Evolutionary conservation across 495 filamentous ascomycete genomes (phyloP), one percentile per base, ranked within the genome.

Genomic region (Cercophora newfieldiana): DNA sequence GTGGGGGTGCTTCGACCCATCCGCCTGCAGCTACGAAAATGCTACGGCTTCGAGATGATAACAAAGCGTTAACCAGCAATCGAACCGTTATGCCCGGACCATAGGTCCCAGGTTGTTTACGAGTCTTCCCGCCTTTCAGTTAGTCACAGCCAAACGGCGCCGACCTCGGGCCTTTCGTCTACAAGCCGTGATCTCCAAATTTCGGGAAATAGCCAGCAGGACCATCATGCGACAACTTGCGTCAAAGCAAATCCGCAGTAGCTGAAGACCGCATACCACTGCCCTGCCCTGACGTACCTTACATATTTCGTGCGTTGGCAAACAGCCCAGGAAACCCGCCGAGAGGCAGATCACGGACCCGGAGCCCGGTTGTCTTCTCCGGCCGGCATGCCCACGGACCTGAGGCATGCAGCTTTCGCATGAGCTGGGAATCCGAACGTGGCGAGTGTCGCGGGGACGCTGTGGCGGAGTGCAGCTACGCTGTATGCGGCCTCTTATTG

Each of bases 391-490:
- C 30, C 30, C 30, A 33, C 30, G 30, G 30, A 33, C 30, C 5
- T 33, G 30, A 33, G 30, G 37, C 37, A 44, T 53, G 50, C 50
- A n/a, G 50, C 21, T 24, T 26, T 7, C 10, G 57, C 64, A 66
- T 66, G 60, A 50, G 29, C 50, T 63, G 63, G 63, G 67, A 65
- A 51, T 55, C 53, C 22, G 31, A 30, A 16, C 64, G 68, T 69
- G 68, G 68, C 68, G 55, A 69, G 68, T 66, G 63, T 62, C 37
- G 63, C 63, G 67, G 61, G 54, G 53, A 19, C 12, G 24, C 29
- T n/a, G 56, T n/a, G n/a, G n/a, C 57, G 59, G 59, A 63, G 50
- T 53, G 47, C 26, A 28, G 22, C 4, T 56, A 22, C 55, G n/a
- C n/a, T n/a, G n/a, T n/a, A n/a, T n/a, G n/a, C n/a, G n/a, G n/a